Conservation (phyloP, 148 eudicot genomes). For the Dianthus caryophyllus region DNA sequence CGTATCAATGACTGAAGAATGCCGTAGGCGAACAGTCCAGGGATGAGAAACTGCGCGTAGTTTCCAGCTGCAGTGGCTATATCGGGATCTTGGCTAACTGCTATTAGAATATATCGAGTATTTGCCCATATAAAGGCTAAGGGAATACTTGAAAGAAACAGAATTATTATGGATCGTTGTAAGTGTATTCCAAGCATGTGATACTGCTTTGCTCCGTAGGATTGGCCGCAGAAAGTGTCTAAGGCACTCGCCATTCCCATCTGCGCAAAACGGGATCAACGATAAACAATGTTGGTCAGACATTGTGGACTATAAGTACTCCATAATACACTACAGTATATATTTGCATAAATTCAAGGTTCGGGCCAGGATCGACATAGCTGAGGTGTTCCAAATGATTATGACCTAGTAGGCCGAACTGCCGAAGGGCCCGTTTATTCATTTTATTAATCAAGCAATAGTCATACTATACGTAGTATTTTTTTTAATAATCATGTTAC, state of each 20-base stretch:
- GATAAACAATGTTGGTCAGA: not conserved
- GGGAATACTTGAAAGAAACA: constrained; percentile 23
- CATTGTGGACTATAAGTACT: too few relatives aligned
- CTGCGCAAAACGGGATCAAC: constrained; percentile 14
- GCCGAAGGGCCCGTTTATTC: too few relatives aligned
- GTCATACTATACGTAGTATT: too few relatives aligned
- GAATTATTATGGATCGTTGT: constrained; percentile 38
- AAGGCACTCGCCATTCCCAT: constrained; percentile 48
- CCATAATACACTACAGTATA: too few relatives aligned
- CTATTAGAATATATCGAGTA: constrained; percentile 20
- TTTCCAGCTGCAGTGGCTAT: constrained; percentile 35
- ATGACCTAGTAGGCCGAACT: too few relatives aligned
- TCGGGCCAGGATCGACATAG: too few relatives aligned
- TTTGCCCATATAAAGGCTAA: constrained; percentile 29
- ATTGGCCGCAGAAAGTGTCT: constrained; percentile 42
- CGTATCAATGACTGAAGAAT: constrained; percentile 28
- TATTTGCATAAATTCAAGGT: too few relatives aligned
- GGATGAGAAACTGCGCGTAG: constrained; percentile 31
- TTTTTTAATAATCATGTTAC: too few relatives aligned
- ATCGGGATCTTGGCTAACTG: constrained; percentile 29
- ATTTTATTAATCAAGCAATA: too few relatives aligned
- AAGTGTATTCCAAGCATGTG: constrained; percentile 36
- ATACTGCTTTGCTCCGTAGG: constrained; percentile 39
- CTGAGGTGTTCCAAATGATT: too few relatives aligned
- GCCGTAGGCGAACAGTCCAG: constrained; percentile 35